Evolutionary conservation across 192 early-diverging fungal genomes (phyloP), one percentile per base, ranked within the genome.

Genomic region (Coemansia sp.): DNA sequence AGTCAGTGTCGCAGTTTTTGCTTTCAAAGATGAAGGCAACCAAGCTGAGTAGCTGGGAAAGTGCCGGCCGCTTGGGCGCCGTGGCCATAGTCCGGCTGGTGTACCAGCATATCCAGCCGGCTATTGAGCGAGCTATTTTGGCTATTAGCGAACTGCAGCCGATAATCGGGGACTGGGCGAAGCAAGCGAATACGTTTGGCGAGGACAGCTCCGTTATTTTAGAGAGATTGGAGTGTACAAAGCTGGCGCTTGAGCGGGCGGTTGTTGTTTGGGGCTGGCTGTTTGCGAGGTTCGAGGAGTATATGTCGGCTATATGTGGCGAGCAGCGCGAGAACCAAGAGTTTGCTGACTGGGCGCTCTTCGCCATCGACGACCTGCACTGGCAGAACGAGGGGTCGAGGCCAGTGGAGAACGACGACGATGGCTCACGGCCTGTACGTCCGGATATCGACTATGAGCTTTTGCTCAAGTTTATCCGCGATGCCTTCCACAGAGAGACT

Each of bases 1-100:
- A 81, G 16, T 43, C 78, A 2, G 69, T 74, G n/a, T 75, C 78
- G n/a, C 78, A 81, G 67, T 81, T 81, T 35, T 35, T 81, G 58
- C 74, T 81, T 21, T 67, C 70, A 11, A 75, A 76, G 53, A 44
- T 81, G 23, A 81, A 81, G 37, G 17, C 74, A 2, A 11, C 52
- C 16, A 72, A 66, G 30, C 61, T 81, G 58, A 64, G n/a, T 16
- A 75, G 28, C 55, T 81, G 78, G 78, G 78, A 81, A 13, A 72
- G 67, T 14, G 70, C 78, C 4, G 73, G 74, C 8, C 62, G 78
- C 11, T 63, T 69, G 44, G 78, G 78, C 6, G 78, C 78, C 0
- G 67, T 70, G 1, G 67, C 62, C 2, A 69, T 81, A 13, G 58
- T 44, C 21, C 65, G 74, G 9, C 52, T 81, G 33, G 43, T 76